phyloP scores from a whole-genome alignment of 2,329 filamentous ascomycete genomes.

The Diaporthe sp. region DNA sequence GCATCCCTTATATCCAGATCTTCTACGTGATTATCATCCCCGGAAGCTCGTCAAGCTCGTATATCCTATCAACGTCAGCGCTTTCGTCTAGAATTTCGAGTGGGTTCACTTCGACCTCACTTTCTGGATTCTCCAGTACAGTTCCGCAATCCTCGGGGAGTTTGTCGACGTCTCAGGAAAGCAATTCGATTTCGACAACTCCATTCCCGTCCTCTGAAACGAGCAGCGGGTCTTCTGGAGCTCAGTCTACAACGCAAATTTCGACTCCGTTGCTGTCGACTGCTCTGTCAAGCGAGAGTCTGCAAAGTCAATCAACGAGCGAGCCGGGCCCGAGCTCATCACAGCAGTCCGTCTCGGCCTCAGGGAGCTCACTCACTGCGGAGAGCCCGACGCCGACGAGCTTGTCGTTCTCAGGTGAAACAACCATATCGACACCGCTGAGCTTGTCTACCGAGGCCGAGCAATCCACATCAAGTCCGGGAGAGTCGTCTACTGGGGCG shows the following conservation, averaged over 20 bases:
- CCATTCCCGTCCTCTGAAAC: neutral
- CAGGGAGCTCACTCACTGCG: neutral
- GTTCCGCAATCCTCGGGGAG: neutral
- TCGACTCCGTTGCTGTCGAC: neutral
- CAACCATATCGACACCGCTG: neutral
- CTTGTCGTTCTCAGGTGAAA: neutral
- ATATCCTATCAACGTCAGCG: neutral
- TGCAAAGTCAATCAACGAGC: neutral
- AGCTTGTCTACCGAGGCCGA: neutral
- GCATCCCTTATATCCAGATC: neutral
- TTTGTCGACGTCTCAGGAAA: neutral
- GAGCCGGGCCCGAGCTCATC: neutral
- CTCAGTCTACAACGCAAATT: neutral
- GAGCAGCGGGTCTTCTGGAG: neutral
- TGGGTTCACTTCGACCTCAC: neutral
- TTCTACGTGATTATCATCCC: neutral
- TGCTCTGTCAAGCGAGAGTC: neutral
- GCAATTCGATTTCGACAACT: neutral
- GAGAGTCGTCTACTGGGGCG: neutral
- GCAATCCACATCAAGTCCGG: neutral
- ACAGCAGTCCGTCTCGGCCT: neutral
- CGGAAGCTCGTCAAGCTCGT: neutral
- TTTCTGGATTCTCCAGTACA: neutral
- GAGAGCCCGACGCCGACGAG: neutral
- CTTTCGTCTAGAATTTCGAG: neutral